Conservation (phyloP, 2,329 filamentous ascomycete genomes). For the Colletotrichum sp. region DNA sequence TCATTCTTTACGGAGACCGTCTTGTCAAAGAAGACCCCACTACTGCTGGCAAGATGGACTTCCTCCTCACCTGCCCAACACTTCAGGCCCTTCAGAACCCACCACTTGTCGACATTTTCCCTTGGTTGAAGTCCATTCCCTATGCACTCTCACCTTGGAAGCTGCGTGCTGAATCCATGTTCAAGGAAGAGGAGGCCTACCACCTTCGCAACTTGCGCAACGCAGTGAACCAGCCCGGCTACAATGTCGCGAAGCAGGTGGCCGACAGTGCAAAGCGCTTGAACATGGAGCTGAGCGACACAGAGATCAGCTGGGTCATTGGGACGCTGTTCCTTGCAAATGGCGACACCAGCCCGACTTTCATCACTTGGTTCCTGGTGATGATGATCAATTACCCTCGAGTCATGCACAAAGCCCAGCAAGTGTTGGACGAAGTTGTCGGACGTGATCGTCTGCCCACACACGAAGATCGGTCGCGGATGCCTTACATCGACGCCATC, state of each 20-base stretch:
- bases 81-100: neutral
- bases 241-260: neutral
- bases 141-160: conserved; percentile 9
- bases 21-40: neutral
- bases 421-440: conserved; percentile 41
- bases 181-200: neutral
- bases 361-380: conserved; percentile 30
- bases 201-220: neutral
- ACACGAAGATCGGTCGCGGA: conserved; percentile 26
- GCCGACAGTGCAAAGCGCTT: neutral
- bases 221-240: neutral
- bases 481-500: conserved; percentile 33
- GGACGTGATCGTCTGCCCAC: conserved; percentile 31
- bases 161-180: neutral
- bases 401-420: conserved; percentile 40
- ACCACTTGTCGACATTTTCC: neutral
- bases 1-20: neutral
- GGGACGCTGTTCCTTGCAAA: neutral
- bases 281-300: neutral
- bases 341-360: neutral
- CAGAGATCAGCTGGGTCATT: neutral
- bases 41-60: neutral
- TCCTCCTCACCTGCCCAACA: neutral
- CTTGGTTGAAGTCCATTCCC: neutral
- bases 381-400: conserved; percentile 28